Base-by-base conservation (phyloP, 75 land plant genomes). In the Isoetes taiwanensis region DNA sequence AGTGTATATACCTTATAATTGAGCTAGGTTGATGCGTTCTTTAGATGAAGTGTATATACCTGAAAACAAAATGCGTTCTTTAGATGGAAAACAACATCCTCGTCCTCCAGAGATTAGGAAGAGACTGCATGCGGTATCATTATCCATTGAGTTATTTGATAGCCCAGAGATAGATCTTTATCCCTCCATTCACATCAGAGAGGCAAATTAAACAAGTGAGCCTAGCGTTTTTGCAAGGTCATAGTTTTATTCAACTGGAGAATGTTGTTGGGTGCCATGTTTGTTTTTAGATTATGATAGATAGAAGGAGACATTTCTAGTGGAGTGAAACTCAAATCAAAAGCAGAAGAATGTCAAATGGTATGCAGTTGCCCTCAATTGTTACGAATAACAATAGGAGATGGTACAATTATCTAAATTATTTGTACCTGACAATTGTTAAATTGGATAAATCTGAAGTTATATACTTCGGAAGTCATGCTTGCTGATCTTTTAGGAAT, bases 241-340 rank as follows among this genome's bases (percentile, higher is more conserved):
- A 27, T 46, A 68, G 34, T 71, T 52, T 46, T 71, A 58, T 29
- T 21, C 61, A 12, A 52, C 54, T 1, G 27, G 40, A 1, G 21
- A 64, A 14, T 56, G 50, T 19, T 54, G 52, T 35, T 71, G 74
- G 74, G 61, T 42, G 25, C 69, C 74, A 2, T 71, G 74, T 40
- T 20, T 32, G 1, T 40, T 71, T 28, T 57, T 71, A 10, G 62
- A 52, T 30, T 71, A 65, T 20, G 37, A 52, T 27, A 20, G 11
- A 24, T 38, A 43, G 10, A 70, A 30, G 0, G 67, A 48, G 20
- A 57, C 69, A 24, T 70, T 62, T 57, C 28, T 56, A 28, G 1
- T 70, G 0, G 67, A 58, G 25, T 70, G 65, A 56, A 19, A 28
- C 19, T 37, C 38, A 2, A 70, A 24, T 30, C 42, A 46, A 16